Base-by-base conservation (phyloP, 495 filamentous ascomycete species). In the Penicillium paradoxum region DNA sequence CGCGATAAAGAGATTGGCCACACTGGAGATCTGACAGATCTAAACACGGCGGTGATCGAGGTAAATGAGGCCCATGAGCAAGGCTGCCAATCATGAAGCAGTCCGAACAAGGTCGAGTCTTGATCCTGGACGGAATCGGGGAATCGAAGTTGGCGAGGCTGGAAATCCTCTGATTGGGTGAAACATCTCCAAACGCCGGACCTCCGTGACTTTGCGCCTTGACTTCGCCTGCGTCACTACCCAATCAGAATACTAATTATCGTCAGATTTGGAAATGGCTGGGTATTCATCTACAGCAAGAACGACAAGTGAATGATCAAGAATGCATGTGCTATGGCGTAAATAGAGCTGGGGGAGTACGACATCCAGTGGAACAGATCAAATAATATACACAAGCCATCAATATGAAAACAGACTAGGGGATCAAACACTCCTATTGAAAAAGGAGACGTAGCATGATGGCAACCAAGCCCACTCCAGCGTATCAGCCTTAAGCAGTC, bases 311-410 rank as follows among this genome's bases (percentile, higher is more conserved):
- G 24, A 27, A 40, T 32, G 21, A 45, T 13, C 21, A 45, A 45
- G 32, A 45, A 51, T 39, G 29, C 42, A 45, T 39, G 48, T 45
- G 54, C 43, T 55, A 36, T 58, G 44, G 50, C 44, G 42, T 45
- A 40, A 49, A 56, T 48, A 55, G 40, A 54, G 51, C 51, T 62
- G 49, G 53, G 50, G 54, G 38, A 60, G 62, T 65, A 63, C 53
- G 62, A 54, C 49, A 64, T 62, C 49, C 46, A 62, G 57, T 32
- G 46, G 53, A 54, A 45, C 22, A 46, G 55, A 49, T 58, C 46
- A 51, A 65, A 56, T 71, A 73, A 62, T 71, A 57, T 71, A 70
- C 66, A 71, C 63, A 45, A 51, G 38, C 61, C 57, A 63, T 64
- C 54, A 60, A 52, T 14, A 33, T 21, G 22, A 41, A 36, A 24